Evolutionary conservation across 75 land plant genomes (phyloP).

Genomic region (Cunninghamia lanceolata): DNA sequence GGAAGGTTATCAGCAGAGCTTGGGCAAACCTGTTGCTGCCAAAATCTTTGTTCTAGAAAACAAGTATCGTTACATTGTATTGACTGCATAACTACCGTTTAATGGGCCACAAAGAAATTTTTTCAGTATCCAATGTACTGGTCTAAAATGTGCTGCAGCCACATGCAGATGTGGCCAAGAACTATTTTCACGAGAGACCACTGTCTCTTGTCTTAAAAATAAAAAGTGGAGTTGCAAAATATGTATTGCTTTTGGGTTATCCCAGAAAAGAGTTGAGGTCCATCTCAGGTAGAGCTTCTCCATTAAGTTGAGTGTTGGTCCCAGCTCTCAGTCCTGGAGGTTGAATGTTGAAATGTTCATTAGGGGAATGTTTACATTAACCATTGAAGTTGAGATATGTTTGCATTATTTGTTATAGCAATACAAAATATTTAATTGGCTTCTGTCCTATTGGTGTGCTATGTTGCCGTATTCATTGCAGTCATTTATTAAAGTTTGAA

Average conservation of each 20-base stretch:
- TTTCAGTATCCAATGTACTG: not conserved
- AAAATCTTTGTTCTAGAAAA: too few species aligned
- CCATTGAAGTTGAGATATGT: too few species aligned
- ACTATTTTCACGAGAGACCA: not conserved
- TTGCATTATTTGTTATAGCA: too few species aligned
- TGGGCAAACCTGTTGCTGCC: not conserved
- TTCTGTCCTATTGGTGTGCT: too few species aligned
- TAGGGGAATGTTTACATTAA: too few species aligned
- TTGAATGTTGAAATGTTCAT: not conserved
- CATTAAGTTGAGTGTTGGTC: not conserved
- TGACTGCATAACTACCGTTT: not conserved
- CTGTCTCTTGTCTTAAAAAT: not conserved
- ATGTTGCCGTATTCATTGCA: too few species aligned
- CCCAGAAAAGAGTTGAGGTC: not conserved
- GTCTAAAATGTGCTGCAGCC: not conserved
- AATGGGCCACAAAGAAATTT: not conserved
- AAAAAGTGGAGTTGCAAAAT: too few species aligned
- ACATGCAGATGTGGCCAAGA: not conserved
- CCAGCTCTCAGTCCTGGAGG: not conserved
- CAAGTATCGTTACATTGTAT: not conserved
- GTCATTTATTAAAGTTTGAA: too few species aligned
- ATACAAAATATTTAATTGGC: too few species aligned
- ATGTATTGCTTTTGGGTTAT: too few species aligned
- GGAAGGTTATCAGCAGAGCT: not conserved
- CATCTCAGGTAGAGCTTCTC: too few species aligned